Evolutionary conservation across 352 stramenopile genomes (phyloP).

Genomic region (Phytophthora tentaculata): DNA sequence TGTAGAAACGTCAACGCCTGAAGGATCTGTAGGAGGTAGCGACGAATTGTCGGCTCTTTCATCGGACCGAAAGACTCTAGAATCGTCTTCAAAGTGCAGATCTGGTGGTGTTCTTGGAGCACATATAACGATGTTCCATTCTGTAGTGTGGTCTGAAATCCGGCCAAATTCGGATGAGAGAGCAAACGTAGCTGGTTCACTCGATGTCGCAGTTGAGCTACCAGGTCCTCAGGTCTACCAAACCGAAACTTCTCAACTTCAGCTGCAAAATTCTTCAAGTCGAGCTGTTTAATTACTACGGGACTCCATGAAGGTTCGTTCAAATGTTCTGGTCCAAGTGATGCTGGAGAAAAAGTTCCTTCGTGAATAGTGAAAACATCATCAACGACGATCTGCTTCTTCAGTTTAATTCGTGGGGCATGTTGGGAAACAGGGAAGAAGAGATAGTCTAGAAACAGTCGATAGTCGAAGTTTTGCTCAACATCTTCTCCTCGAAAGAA

Average conservation of each 20-base stretch:
- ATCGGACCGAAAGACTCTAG: slow-evolving; percentile 73
- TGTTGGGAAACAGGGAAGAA: slow-evolving; percentile 52
- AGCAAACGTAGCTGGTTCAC: slow-evolving; percentile 53
- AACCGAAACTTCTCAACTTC: slow-evolving; percentile 11
- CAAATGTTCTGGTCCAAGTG: slow-evolving; percentile 8
- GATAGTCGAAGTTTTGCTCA: slow-evolving; percentile 46
- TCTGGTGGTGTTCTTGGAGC: slow-evolving; percentile 43
- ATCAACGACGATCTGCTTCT: slow-evolving; percentile 18
- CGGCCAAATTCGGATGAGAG: slow-evolving; percentile 50
- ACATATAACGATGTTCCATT: slow-evolving; percentile 42
- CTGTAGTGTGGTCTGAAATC: slow-evolving; percentile 48
- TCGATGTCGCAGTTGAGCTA: slow-evolving; percentile 31
- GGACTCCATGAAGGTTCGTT: background rate
- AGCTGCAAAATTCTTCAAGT: slow-evolving; percentile 8
- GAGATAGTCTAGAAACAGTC: slow-evolving; percentile 56
- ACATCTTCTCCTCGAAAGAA: slow-evolving; percentile 36
- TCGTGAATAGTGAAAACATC: slow-evolving; percentile 30
- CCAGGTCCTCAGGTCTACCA: slow-evolving; percentile 3
- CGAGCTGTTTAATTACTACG: slow-evolving; percentile 29
- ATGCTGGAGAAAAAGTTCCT: slow-evolving; percentile 14
- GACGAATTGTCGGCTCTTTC: slow-evolving; percentile 74
- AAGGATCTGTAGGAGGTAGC: slow-evolving; percentile 68
- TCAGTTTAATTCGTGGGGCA: slow-evolving; percentile 20
- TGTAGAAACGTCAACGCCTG: slow-evolving; percentile 62
- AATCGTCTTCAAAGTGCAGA: slow-evolving; percentile 63